Evolutionary conservation across 2,329 filamentous ascomycete species (phyloP), one percentile per base, ranked within the genome.

Genomic region (Chrysoporthe austroafricana): DNA sequence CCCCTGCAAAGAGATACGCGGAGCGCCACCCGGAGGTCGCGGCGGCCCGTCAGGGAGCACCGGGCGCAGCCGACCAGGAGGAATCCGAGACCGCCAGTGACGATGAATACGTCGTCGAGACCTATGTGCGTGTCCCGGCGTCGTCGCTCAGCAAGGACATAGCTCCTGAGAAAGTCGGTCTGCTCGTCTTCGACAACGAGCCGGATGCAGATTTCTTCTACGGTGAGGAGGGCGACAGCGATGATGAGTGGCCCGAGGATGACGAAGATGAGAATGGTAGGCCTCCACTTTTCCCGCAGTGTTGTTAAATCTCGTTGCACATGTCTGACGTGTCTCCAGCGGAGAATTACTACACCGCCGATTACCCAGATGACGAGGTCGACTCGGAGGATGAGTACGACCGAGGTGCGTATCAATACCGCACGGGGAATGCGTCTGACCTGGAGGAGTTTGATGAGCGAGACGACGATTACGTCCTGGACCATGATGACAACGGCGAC

Each of bases 291-390:
- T 36, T 3, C 32, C 6, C n/a, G 4, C 39, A 7, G 11, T 58
- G 13, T 14, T 16, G 26, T 16, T 46, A 5, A 18, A 7, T 14
- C 32, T 39, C 9, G n/a, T 2, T 14, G 14, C 14, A 42, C 18
- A 39, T 11, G 6, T 36, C 11, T 70, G 32, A 73, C 72, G 42
- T 11, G 1, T 7, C 44, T 54, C n/a, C 69, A 89, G 90, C 91
- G 46, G 91, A 94, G 75, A 90, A 93, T 73, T 89, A 93, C 77
- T 93, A 94, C 74, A 88, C 89, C 3, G 90, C 91, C 64, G 91
- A 94, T 76, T 94, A 94, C 72, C 91, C 91, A 0, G 91, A 94
- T 70, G 91, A 94, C 64, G 91, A 94, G 75, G 84, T 93, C 16
- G 89, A 88, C 57, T 90, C 88, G 18, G 91, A 93, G 72, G 89